Evolutionary conservation across 352 stramenopile species (phyloP), one percentile per base, ranked within the genome.

Genomic region (Pythium diclinum): DNA sequence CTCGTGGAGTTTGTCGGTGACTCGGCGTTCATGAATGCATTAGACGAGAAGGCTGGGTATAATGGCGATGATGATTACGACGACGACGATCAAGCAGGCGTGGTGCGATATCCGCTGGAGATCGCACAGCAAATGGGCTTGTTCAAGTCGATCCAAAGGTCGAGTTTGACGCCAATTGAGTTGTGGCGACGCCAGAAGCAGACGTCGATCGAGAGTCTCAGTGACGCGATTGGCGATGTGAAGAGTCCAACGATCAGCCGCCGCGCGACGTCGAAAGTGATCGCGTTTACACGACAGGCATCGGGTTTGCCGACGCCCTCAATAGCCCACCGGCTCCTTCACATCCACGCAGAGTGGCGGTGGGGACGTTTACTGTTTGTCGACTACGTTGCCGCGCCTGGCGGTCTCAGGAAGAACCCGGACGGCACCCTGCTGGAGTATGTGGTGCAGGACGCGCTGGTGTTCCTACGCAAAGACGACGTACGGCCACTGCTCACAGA

Each of bases 361-460:
- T 73, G 65, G 61, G 69, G 69, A 7, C 46, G 68, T 4, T 63
- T 76, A 42, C 28, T 76, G 21, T 25, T 76, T 3, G 59, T 74
- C 4, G 66, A 76, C 66, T 59, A 63, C 38, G 11, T 25, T 14
- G 55, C 46, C 8, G 54, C 47, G 1, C 58, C 70, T 0, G 69
- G 61, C 0, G 28, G 56, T 17, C 33, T 76, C 7, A 5, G 38
- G 8, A 62, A 61, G 32, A 53, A 46, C 58, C 23, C 21, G 1
- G 51, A 70, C 38, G 57, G 23, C 38, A 60, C 40, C 9, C 28
- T 85, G 60, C 42, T 73, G 40, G 70, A 85, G 55, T 85, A 76
- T 61, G 51, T 73, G 3, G 72, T 79, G 3, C 61, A 62, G 17
- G 75, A 85, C 32, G 77, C 79, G 30, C 69, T 88, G 6, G 5